Evolutionary conservation across 2,329 filamentous ascomycete genomes (phyloP), one percentile per base, ranked within the genome.

Genomic region (Alternaria incomplexa): DNA sequence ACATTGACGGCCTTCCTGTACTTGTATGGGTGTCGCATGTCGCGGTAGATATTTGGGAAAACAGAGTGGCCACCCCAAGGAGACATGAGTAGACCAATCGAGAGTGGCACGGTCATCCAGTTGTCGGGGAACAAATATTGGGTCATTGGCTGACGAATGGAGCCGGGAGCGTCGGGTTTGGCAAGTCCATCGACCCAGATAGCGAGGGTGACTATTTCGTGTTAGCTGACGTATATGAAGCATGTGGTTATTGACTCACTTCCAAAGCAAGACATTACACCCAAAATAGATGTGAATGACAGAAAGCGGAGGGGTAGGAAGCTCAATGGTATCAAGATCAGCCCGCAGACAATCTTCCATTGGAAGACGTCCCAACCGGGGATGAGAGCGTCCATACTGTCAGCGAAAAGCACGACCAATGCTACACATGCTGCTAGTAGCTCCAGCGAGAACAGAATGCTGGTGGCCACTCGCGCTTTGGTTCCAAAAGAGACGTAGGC

Each of bases 381-480:
- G 54, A 97, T 88, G 20, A 98, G 82, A 13, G 92, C 87, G 72
- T 92, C 84, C 71, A 98, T 85, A 47, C 92, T 96, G 81, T 98
- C 96, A n/a, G 93, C 92, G 79, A 98, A 98, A n/a, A 97, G 86
- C 20, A 97, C 92, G 30, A 97, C 88, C 4, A 97, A 85, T 4
- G 95, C 95, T 28, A 98, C 94, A 75, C 93, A 96, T 22, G 93
- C 92, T 8, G 92, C 94, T 30, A 97, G 81, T 25, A 98, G 85
- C 79, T 98, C 95, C 46, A 98, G 78, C 11, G 90, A 93, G 81
- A 98, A 98, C 15, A 98, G 84, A 1, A 96, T 83, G 65, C 93
- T 96, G 8, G 93, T 95, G 28, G 91, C 87, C 32, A 97, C 84
- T 36, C 95, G 90, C 36, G 93, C 95, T 61, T 88, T 90, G 15